Percentiles rank a stretch among this genome's conserved stretches.
These are phyloP conservation scores for Suhomyces sp. DNA, from an alignment of 805 yeast genomes.

Conservation along the genomic window DNA sequence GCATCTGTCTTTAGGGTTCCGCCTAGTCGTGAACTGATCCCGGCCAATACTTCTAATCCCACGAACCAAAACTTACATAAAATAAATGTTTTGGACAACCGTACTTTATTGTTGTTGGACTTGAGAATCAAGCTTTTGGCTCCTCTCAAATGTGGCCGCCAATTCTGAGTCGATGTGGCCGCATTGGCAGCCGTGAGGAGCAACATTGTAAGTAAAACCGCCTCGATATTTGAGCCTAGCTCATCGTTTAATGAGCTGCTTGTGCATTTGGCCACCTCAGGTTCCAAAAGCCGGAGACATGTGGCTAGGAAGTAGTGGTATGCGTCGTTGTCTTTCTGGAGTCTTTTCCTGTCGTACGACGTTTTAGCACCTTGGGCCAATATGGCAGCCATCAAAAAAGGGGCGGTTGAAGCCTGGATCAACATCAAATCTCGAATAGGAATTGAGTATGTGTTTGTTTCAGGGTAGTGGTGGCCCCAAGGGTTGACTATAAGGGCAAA, in stretches of 20 bases:
- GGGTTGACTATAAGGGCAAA: constrained; percentile 36
- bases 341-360: constrained; percentile 38
- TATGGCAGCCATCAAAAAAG: constrained; percentile 61
- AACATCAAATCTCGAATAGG: constrained; percentile 63
- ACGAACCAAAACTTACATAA: constrained; percentile 57
- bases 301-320: constrained; percentile 62
- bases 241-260: constrained; percentile 15
- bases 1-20: constrained; percentile 47
- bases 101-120: constrained; percentile 13
- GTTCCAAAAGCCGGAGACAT: constrained; percentile 56
- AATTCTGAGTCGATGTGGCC: constrained; percentile 46
- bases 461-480: constrained; percentile 29
- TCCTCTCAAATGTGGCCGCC: constrained; percentile 63
- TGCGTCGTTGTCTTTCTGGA: constrained; percentile 55
- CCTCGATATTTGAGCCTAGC: constrained; percentile 50
- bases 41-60: constrained; percentile 54
- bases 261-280: constrained; percentile 22
- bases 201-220: constrained; percentile 60
- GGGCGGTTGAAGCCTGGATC: constrained; percentile 53
- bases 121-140: constrained; percentile 45
- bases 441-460: constrained; percentile 24
- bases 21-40: constrained; percentile 50
- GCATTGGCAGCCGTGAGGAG: constrained; percentile 61
- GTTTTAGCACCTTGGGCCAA: constrained; percentile 68
- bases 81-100: constrained; percentile 37